Base-by-base conservation (phyloP, 192 early-diverging fungal species). In the Gryganskiella cystojenkinii region DNA sequence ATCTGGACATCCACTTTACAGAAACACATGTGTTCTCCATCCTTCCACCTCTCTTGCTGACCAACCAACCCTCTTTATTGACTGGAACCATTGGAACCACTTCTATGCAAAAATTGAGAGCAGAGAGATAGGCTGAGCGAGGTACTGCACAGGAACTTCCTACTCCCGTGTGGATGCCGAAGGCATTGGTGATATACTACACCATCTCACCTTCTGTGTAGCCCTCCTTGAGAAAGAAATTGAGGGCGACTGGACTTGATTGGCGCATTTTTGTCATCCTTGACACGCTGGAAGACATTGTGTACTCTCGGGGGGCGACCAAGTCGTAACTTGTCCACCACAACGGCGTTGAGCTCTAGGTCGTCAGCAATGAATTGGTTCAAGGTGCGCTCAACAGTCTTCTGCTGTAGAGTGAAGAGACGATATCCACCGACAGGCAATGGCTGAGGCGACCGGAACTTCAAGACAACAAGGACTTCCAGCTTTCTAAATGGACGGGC, bases 391-490 rank as follows among this genome's bases (percentile, higher is more conserved):
- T 44, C 63, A 43, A 44, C 37, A n/a, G 27, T 11, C 52, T 64
- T 64, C 14, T n/a, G 35, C 42, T 64, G 63, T 37, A 44, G 25
- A 3, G 63, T 30, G 40, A 64, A 64, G 19, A 64, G 13, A 22
- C 63, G 63, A 44, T 54, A 64, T 30, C 51, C 63, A 28, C 63
- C 63, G 24, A 55, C 24, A 55, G 63, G 63, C 15, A 64, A 34
- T 42, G 34, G 25, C 27, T 55, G 50, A 44, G 63, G 50, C 25
- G 28, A 35, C 30, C 34, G 35, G 40, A 55, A 64, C 63, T 44
- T 55, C 37, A 64, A 44, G 37, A 64, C 63, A 55, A 30, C 63
- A 45, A 64, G 55, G 63, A 53, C 63, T 25, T 64, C 63, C 52
- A 44, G 52, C 51, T 55, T 14, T 43, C 27, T 55, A 44, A 6